Evolutionary conservation across 2,329 filamentous ascomycete species (phyloP).

Genomic region (Fusarium chaquense): DNA sequence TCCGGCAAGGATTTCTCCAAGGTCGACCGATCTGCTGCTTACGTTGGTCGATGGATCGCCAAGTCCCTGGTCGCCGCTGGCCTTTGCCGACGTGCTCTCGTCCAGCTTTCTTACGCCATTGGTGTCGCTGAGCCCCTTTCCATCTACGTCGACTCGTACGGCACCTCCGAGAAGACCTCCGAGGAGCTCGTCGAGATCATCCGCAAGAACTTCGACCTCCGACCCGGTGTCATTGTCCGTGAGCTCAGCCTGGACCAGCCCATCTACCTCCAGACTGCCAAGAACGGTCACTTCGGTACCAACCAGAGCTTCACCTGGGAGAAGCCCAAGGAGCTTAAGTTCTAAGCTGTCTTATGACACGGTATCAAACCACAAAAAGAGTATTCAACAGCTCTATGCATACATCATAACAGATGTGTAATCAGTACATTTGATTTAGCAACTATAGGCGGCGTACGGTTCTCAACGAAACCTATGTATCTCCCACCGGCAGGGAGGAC

Average conservation of each 20-base stretch:
- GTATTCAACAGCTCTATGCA: conserved; percentile 58
- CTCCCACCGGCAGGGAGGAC: conserved; percentile 51
- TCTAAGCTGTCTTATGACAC: conserved; percentile 68
- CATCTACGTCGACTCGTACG: conserved; percentile 97
- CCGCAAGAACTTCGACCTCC: conserved; percentile 94
- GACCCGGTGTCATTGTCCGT: conserved; percentile 98
- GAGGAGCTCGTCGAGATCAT: conserved; percentile 97
- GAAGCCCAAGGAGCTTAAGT: conserved; percentile 94
- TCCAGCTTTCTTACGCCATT: conserved; percentile 99
- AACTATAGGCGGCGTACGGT: conserved; percentile 58
- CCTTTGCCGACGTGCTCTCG: conserved; percentile 90
- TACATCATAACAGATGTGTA: conserved; percentile 54
- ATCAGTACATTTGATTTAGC: conserved; percentile 55
- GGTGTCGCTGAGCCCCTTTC: conserved; percentile 98
- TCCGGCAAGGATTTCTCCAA: conserved; percentile 99
- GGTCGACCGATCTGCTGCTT: conserved; percentile 98
- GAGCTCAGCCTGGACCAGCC: conserved; percentile 95
- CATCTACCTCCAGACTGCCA: conserved; percentile 98
- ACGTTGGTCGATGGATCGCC: conserved; percentile 98
- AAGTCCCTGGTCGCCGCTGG: conserved; percentile 94
- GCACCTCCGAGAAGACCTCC: conserved; percentile 88
- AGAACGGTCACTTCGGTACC: conserved; percentile 98
- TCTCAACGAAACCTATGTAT: conserved; percentile 61
- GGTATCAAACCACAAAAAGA: conserved; percentile 46
- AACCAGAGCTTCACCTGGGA: conserved; percentile 99